Base-by-base conservation (phyloP, 371 early-diverging fungal species). In the Mortierella sp. region DNA sequence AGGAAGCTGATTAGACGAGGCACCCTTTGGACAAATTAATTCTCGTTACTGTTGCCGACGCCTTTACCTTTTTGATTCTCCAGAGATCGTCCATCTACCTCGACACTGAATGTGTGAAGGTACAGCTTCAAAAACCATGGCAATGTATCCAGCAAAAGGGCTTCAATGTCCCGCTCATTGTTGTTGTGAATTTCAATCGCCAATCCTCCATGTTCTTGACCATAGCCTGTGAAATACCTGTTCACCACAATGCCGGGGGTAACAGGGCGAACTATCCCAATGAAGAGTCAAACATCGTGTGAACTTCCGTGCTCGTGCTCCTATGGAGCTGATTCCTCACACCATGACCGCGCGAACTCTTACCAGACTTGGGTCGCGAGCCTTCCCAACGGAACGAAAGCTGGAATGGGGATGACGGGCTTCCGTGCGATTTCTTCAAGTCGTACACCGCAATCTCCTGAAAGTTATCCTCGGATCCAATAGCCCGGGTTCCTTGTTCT, bases 61-160 rank as follows among this genome's bases (percentile, higher is more conserved):
- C 13, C 24, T 14, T 46, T 56, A 68, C 69, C 64, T 45, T 38
- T 31, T 13, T 64, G 54, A 28, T 62, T 61, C 7, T 58, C 62
- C 14, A 67, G 47, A 3, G 60, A 43, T 8, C 67, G 50, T 2
- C 82, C 82, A 54, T 82, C 57, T 6, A 87, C 68, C 10, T 85
- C 59, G 1, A 92, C 80, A 23, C 74, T 66, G 21, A 98, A 83
- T 10, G 97, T 97, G 66, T 97, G 96, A 14, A 94, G 71, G 81
- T 95, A 96, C 13, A 95, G 58, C 55, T 93, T 94, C 26, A 98
- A 81, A 65, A 87, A 95, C 97, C 97, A 98, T 1, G 97, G 98
- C 8, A 96, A 80, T 1, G 88, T 80, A 55, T 97, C 95, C 59
- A 90, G 83, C 67, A 91, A 93, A 19, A 83, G 79, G 8, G 94